These are phyloP conservation scores for Thermothielavioides terrestris DNA, from an alignment of 495 filamentous ascomycete species.

Conservation along the genomic window DNA sequence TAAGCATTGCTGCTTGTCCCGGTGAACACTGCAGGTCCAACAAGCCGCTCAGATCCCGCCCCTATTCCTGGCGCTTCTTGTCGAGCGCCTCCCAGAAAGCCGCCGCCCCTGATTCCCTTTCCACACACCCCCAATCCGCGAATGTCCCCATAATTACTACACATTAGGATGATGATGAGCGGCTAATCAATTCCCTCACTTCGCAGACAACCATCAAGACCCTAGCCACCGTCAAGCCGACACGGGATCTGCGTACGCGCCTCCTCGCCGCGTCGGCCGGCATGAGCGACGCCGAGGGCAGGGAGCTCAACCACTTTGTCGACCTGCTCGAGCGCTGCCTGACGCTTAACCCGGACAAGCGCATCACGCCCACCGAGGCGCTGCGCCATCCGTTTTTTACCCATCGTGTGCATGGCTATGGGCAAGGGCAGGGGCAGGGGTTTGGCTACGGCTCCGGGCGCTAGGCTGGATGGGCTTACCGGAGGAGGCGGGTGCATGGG, in stretches of 20 bases:
- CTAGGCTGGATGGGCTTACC: too few species aligned
- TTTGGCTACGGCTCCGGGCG: not conserved
- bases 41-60: not conserved
- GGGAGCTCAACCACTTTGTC: constrained; percentile 71
- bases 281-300: constrained; percentile 64
- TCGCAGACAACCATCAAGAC: constrained; percentile 55
- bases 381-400: constrained; percentile 74
- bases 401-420: constrained; percentile 14
- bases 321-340: constrained; percentile 83
- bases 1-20: not conserved
- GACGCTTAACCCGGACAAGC: constrained; percentile 85
- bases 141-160: not conserved
- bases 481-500: too few species aligned
- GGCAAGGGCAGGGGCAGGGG: not conserved
- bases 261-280: constrained; percentile 64
- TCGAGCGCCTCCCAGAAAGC: not conserved
- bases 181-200: constrained; percentile 11
- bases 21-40: not conserved
- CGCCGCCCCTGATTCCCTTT: not conserved
- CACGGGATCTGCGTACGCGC: constrained; percentile 69
- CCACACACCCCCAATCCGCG: too few species aligned
- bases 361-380: constrained; percentile 77
- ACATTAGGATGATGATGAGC: too few species aligned
- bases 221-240: constrained; percentile 68
- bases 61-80: not conserved